Base-by-base conservation (phyloP, 768 basidiomycete species). In the Termitomyces sp. region DNA sequence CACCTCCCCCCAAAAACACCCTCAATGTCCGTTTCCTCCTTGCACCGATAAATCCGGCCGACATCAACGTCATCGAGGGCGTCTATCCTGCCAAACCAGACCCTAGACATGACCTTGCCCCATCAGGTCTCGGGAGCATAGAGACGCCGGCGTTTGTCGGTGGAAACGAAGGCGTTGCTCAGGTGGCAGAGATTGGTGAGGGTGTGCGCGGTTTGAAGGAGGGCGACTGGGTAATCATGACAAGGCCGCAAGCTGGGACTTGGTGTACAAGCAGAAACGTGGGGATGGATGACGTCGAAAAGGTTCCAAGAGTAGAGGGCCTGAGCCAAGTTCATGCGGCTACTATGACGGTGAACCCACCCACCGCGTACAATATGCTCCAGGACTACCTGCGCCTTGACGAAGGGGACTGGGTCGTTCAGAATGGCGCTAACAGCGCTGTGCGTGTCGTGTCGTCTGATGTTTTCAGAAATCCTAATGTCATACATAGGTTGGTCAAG, bases 401-500 rank as follows among this genome's bases (percentile, higher is more conserved):
- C 53, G 75, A 79, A 50, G 91, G 87, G 4, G 89, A 91, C 49
- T 94, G 87, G 87, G 77, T 95, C 16, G 69, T 95, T 12, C 93
- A 95, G 70, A 95, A 94, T 61, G 93, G 91, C 30, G 87, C 86
- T 20, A 95, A 95, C 65, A 89, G 89, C 63, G 88, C 89, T 20
- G 92, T 91, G 58, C 50, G 85, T 72, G 16, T 54, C 11, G 36
- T 54, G 16, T 50, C 34, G 44, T n/a, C 36, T 34, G 15, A 22
- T 46, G 8, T 13, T 20, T 42, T 16, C 36, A 50, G 31, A 66
- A 57, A 12, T 53, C 55, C 47, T 57, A 18, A 34, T 54, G 44
- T 52, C 62, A 8, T 15, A 13, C n/a, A 16, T 46, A 89, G 87
- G 88, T 90, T 15, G 93, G 93, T 13, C 89, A 94, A 76, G 85